Base-by-base conservation (phyloP, 768 basidiomycete species). In the Clavaria fumosa region DNA sequence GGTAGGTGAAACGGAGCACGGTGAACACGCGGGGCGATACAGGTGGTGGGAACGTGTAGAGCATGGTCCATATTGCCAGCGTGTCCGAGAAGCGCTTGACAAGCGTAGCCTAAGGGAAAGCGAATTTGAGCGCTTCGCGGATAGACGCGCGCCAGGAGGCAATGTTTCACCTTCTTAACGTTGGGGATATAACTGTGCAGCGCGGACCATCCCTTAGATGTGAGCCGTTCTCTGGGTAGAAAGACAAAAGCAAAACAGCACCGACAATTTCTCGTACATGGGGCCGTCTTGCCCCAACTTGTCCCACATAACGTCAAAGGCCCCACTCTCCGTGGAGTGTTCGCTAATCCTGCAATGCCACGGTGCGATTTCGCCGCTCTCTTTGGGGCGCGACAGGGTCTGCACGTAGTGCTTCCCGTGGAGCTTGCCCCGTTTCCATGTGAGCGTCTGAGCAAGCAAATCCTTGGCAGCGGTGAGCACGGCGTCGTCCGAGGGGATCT, bases 21-120 rank as follows among this genome's bases (percentile, higher is more conserved):
- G 80, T 83, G 54, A 84, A 86, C 15, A 79, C 67, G 10, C 82
- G 73, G 7, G 80, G 72, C 3, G 79, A 75, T 14, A 84, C 55
- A 2, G 80, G 73, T 4, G 77, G 70, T 1, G 70, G 60, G 55
- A 84, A 80, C 2, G 66, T 76, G 55, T 86, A 86, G 53, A 72
- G 70, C 42, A 79, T 43, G 0, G 76, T 67, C 80, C 79, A 84
- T 43, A 84, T 72, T 2, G 63, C 59, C 35, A 76, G 69, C 2
- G 66, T 75, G 7, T 69, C 61, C 0, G 79, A 80, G 30, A 84
- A 51, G 18, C 66, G 64, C 53, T 75, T 73, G 45, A 85, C 58
- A 45, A n/a, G n/a, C n/a, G n/a, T n/a, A n/a, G n/a, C n/a, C n/a
- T n/a, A n/a, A n/a, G n/a, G n/a, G n/a, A n/a, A n/a, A n/a, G n/a